These are phyloP conservation scores for Marasmius oreades DNA, from an alignment of 1,284 basidiomycete species.

Conservation along the genomic window DNA sequence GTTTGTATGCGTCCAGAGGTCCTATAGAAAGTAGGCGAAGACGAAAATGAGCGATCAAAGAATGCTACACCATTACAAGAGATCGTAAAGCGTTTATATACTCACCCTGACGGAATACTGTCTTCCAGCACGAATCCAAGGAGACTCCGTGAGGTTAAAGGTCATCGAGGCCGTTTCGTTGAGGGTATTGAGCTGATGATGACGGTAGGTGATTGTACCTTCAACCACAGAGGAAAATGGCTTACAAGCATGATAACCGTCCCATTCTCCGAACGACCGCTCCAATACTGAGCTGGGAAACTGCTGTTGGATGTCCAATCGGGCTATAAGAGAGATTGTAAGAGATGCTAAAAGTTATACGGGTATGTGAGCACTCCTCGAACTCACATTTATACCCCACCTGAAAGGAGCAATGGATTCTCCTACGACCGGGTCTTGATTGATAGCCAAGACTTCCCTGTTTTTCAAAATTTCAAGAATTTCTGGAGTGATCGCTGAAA, in stretches of 20 bases:
- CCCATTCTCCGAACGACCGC: constrained; percentile 45
- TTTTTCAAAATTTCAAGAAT: constrained; percentile 34
- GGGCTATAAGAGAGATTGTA: constrained; percentile 27
- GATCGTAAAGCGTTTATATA: no score
- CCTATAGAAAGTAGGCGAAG: constrained; percentile 28
- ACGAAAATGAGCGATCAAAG: not conserved
- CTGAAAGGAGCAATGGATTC: constrained; percentile 40
- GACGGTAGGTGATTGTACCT: not conserved
- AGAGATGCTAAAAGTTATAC: not conserved
- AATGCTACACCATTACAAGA: no score
- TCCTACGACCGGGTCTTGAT: constrained; percentile 40
- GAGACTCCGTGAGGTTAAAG: constrained; percentile 61
- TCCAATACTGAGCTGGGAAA: constrained; percentile 52
- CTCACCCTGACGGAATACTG: constrained; percentile 56
- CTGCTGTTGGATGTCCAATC: constrained; percentile 44
- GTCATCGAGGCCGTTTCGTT: constrained; percentile 48
- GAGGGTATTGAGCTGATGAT: constrained; percentile 41
- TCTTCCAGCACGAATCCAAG: constrained; percentile 59
- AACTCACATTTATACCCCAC: constrained; percentile 47
- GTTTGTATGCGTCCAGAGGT: constrained; percentile 59
- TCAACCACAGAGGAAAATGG: not conserved
- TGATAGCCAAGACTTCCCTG: constrained; percentile 40
- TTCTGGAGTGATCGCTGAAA: constrained; percentile 31
- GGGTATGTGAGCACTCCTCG: not conserved
- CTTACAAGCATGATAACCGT: constrained; percentile 50